Evolutionary conservation across 345 rosid genomes (phyloP).

Genomic region (Triadica sebifera): DNA sequence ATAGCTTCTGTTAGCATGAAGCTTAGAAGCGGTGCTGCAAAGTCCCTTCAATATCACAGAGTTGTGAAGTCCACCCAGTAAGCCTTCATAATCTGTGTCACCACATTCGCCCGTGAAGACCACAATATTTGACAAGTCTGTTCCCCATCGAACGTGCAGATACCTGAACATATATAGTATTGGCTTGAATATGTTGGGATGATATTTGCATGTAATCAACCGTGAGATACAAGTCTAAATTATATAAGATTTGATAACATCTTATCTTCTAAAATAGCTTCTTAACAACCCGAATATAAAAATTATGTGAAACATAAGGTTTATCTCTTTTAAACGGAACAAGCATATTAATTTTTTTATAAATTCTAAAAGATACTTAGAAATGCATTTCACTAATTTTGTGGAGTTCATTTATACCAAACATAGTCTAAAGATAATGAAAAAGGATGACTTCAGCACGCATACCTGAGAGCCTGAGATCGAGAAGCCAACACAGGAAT

Average conservation of each 20-base stretch:
- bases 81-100: conserved; percentile 23
- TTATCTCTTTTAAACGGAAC: no score
- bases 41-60: conserved; percentile 22
- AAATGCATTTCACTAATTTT: no score
- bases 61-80: conserved; percentile 23
- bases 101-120: conserved; percentile 22
- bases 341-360: no score
- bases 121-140: conserved; percentile 17
- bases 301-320: not conserved
- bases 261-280: not conserved
- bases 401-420: not conserved
- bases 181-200: not conserved
- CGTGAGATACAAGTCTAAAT: not conserved
- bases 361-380: no score
- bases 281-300: not conserved
- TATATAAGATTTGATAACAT: not conserved
- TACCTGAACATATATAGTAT: conserved; percentile 12
- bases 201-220: not conserved
- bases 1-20: conserved; percentile 23
- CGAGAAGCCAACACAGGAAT: conserved; percentile 26
- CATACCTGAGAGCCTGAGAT: conserved; percentile 27
- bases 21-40: conserved; percentile 12
- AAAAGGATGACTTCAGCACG: not conserved
- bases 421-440: not conserved
- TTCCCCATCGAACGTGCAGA: conserved; percentile 24